Conservation (phyloP, 164 flowering plant genomes). For the Chimonanthus praecox region DNA sequence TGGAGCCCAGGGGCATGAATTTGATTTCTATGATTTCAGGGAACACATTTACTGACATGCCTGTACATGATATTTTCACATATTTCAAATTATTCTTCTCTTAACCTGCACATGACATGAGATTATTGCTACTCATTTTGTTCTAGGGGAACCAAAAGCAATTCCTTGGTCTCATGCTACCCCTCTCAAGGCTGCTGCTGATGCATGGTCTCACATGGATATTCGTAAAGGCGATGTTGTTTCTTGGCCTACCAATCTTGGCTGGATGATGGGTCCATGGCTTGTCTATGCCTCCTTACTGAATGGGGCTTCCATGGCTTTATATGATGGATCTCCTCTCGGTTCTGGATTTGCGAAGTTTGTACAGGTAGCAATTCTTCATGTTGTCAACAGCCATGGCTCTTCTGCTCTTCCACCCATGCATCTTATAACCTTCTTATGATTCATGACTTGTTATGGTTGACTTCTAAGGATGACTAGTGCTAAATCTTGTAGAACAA, state of each 20-base stretch:
- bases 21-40: not conserved
- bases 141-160: constrained; percentile 89
- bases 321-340: constrained; percentile 94
- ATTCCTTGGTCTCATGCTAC: constrained; percentile 87
- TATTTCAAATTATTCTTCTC: not conserved
- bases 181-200: constrained; percentile 94
- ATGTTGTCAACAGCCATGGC: not conserved
- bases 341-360: constrained; percentile 86
- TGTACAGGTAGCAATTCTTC: constrained; percentile 58
- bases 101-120: not conserved
- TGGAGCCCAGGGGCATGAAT: too few relatives aligned
- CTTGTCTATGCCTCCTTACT: constrained; percentile 83
- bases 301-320: constrained; percentile 88
- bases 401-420: not conserved
- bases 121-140: constrained; percentile 5
- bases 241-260: constrained; percentile 98
- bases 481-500: too few relatives aligned
- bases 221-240: constrained; percentile 75
- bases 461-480: not conserved
- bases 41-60: not conserved
- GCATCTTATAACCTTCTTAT: too few relatives aligned
- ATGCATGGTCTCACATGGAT: constrained; percentile 98
- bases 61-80: not conserved
- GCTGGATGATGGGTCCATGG: constrained; percentile 99
- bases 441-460: not conserved